Conservation (phyloP, 2,329 filamentous ascomycete species). For the Cercospora zeae-maydis region DNA sequence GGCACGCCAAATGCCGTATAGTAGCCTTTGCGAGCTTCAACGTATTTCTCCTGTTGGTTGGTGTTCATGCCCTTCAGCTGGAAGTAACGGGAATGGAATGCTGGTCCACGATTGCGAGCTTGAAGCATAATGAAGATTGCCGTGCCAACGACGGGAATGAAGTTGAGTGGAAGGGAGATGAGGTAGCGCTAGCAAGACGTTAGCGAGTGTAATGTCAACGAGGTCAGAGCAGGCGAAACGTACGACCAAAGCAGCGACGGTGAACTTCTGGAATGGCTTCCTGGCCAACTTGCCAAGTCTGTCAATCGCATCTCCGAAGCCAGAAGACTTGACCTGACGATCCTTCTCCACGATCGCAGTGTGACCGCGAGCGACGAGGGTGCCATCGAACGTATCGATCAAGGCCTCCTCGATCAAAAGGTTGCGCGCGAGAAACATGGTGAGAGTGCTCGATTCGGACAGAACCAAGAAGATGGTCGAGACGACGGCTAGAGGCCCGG, state of each 20-base stretch:
- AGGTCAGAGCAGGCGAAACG: background rate
- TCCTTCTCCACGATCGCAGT: constrained; percentile 67
- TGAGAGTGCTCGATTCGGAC: constrained; percentile 49
- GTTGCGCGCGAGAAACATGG: constrained; percentile 57
- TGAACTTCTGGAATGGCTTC: constrained; percentile 54
- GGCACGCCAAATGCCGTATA: constrained; percentile 80
- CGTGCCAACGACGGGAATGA: constrained; percentile 86
- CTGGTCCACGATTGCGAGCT: constrained; percentile 51
- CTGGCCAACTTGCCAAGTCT: constrained; percentile 56
- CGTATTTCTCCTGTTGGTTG: constrained; percentile 62
- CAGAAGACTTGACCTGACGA: constrained; percentile 61
- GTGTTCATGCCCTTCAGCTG: constrained; percentile 81
- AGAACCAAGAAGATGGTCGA: constrained; percentile 65
- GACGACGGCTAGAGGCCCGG: constrained; percentile 74
- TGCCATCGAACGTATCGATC: constrained; percentile 83
- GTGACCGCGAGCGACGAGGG: constrained; percentile 53
- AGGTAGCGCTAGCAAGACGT: constrained; percentile 55
- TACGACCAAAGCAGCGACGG: constrained; percentile 57
- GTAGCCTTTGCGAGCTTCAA: constrained; percentile 66
- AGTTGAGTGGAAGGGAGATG: constrained; percentile 86
- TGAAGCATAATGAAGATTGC: constrained; percentile 75
- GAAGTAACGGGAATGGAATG: constrained; percentile 60
- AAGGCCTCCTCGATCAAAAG: constrained; percentile 79
- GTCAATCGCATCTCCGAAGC: constrained; percentile 50
- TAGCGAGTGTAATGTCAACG: background rate